Evolutionary conservation across 148 eudicot species (phyloP).

Genomic region (Camellia granthamiana): DNA sequence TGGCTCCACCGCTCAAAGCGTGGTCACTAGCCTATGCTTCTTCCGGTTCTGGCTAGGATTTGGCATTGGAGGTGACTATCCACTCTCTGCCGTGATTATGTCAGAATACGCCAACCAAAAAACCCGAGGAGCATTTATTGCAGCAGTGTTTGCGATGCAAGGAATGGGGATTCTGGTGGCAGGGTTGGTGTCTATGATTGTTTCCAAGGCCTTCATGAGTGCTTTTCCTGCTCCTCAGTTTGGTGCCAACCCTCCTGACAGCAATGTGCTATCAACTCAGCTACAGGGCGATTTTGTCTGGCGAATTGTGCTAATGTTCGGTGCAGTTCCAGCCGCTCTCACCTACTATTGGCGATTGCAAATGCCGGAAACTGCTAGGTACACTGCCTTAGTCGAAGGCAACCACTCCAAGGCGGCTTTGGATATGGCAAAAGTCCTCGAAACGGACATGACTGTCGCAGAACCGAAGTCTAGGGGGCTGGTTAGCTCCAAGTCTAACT

Average conservation of each 20-base stretch:
- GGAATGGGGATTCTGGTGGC: constrained; percentile 14
- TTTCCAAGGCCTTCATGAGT: constrained; percentile 13
- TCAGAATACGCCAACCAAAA: constrained; percentile 18
- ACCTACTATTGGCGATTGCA: constrained; percentile 19
- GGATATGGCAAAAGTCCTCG: constrained; percentile 16
- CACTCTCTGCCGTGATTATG: constrained; percentile 20
- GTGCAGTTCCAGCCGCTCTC: constrained; percentile 15
- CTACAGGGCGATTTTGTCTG: constrained; percentile 11
- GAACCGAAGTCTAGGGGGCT: not conserved
- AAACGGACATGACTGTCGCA: not conserved
- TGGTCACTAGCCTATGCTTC: constrained; percentile 18
- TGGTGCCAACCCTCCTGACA: not conserved
- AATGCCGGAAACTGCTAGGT: constrained; percentile 21
- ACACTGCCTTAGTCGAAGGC: constrained; percentile 19
- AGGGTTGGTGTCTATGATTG: constrained; percentile 14
- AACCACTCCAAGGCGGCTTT: constrained; percentile 18
- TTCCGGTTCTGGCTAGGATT: constrained; percentile 26
- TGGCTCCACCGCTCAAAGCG: not conserved
- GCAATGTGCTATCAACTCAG: not conserved
- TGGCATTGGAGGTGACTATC: constrained; percentile 24
- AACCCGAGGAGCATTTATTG: constrained; percentile 17
- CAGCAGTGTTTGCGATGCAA: constrained; percentile 20
- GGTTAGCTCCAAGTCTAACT: not conserved
- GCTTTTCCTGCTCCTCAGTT: not conserved
- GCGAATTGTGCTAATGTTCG: constrained; percentile 20